Percentiles rank a stretch among this genome's conserved stretches.
phyloP scores from a whole-genome alignment of 352 stramenopile species.

The Phytophthora meadii region DNA sequence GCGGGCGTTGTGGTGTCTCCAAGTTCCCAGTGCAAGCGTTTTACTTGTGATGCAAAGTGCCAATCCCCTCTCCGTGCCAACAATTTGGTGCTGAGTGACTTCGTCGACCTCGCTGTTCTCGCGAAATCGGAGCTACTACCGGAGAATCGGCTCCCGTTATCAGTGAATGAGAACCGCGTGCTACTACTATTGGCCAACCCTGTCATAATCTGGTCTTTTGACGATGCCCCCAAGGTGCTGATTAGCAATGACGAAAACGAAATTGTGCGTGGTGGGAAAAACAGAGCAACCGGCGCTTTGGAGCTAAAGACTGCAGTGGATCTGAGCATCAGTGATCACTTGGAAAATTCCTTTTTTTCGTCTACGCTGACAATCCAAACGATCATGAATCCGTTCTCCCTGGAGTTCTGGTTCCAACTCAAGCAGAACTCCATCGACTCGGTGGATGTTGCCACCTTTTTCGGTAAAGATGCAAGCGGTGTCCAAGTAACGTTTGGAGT shows the following conservation, averaged over 20 bases:
- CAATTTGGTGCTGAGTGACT: slow-evolving; percentile 53
- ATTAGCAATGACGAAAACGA: slow-evolving; percentile 20
- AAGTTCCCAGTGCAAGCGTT: slow-evolving; percentile 32
- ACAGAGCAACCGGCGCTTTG: slow-evolving; percentile 14
- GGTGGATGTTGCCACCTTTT: slow-evolving; percentile 5
- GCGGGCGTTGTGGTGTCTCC: slow-evolving; percentile 11
- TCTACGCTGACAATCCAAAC: slow-evolving; percentile 50
- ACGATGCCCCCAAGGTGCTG: slow-evolving; percentile 39
- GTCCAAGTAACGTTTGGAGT: slow-evolving; percentile 21
- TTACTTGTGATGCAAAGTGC: slow-evolving; percentile 48
- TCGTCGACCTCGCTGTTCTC: slow-evolving; percentile 58
- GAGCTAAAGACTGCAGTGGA: slow-evolving; percentile 21
- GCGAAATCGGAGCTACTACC: slow-evolving; percentile 51
- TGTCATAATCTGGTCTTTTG: slow-evolving; percentile 64
- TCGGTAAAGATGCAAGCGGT: slow-evolving; percentile 13
- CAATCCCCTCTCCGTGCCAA: slow-evolving; percentile 15
- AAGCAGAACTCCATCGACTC: slow-evolving; percentile 6
- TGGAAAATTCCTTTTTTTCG: slow-evolving; percentile 67
- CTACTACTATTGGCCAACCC: slow-evolving; percentile 74
- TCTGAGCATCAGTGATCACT: slow-evolving; percentile 50
- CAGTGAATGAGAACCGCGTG: slow-evolving; percentile 51
- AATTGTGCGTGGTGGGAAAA: slow-evolving; percentile 1
- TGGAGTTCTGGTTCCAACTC: slow-evolving; percentile 70
- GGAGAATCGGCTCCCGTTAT: slow-evolving; percentile 50
- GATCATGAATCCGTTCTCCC: slow-evolving; percentile 60